phyloP scores from a whole-genome alignment of 805 yeast genomes.

The Peterozyma toletana region DNA sequence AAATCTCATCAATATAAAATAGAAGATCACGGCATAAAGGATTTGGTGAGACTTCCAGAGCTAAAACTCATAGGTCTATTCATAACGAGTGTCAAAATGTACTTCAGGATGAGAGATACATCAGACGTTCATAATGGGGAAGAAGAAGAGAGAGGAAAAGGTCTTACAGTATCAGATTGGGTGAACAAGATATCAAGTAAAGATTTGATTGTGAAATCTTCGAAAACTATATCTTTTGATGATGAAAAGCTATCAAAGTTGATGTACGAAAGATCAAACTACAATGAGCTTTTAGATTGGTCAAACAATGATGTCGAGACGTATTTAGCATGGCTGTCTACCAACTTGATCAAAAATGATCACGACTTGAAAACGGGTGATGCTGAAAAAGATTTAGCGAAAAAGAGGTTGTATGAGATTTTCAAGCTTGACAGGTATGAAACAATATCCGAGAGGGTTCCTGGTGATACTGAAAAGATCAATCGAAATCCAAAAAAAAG shows the following conservation, averaged over 20 bases:
- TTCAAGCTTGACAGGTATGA: conserved; percentile 11
- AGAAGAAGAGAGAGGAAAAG: no score
- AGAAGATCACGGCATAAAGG: neutral
- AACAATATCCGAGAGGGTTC: no score
- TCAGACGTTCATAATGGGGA: neutral
- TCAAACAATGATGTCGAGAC: conserved; percentile 32
- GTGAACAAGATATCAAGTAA: neutral
- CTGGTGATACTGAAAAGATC: no score
- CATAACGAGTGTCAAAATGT: conserved; percentile 23
- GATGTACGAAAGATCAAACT: conserved; percentile 17
- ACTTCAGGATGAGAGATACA: conserved; percentile 16
- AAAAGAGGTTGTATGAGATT: conserved; percentile 16
- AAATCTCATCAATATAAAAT: no score
- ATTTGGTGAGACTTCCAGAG: conserved; percentile 27
- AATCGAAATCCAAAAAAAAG: no score
- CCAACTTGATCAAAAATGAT: conserved; percentile 18
- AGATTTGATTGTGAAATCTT: neutral
- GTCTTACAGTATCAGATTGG: no score
- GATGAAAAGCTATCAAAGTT: conserved; percentile 14
- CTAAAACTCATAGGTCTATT: conserved; percentile 25
- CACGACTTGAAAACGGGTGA: conserved; percentile 22
- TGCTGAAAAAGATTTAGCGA: conserved; percentile 8
- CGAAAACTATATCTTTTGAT: conserved; percentile 7
- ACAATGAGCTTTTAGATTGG: conserved; percentile 37
- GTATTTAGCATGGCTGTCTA: conserved; percentile 46